phyloP scores from a whole-genome alignment of 2,329 filamentous ascomycete genomes.

The Colletotrichum kahawae region DNA sequence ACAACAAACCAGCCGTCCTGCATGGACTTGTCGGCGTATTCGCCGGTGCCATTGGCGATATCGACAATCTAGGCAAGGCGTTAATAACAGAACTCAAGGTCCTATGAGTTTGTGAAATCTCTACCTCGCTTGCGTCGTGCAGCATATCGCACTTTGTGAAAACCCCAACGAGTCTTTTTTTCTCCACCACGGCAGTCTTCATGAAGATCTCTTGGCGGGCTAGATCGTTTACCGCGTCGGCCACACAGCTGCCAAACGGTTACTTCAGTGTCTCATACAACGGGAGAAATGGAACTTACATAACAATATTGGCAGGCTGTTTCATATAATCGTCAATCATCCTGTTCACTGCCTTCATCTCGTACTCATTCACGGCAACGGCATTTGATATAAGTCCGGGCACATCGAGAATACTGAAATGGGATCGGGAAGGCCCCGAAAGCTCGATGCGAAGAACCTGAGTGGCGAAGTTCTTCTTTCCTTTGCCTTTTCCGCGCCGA shows the following conservation, averaged over 20 bases:
- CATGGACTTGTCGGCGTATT: background rate
- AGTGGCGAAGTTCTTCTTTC: slow-evolving; percentile 39
- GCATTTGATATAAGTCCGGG: slow-evolving; percentile 35
- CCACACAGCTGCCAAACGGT: slow-evolving; percentile 31
- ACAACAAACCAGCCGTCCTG: slow-evolving; percentile 41
- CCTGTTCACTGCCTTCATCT: slow-evolving; percentile 31
- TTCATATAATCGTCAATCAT: slow-evolving; percentile 42
- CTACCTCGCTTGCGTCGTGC: slow-evolving; percentile 23
- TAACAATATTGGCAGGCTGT: slow-evolving; percentile 39
- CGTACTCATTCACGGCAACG: slow-evolving; percentile 29
- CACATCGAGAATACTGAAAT: slow-evolving; percentile 43
- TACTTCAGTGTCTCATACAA: background rate
- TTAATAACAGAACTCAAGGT: background rate
- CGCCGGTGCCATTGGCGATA: slow-evolving; percentile 4
- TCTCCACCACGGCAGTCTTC: slow-evolving; percentile 32
- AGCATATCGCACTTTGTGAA: slow-evolving; percentile 42
- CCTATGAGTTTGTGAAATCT: background rate
- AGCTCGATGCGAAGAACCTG: slow-evolving; percentile 42
- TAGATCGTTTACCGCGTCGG: slow-evolving; percentile 35
- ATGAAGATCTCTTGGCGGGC: slow-evolving; percentile 33
- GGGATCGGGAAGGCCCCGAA: slow-evolving; percentile 37
- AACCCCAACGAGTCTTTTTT: slow-evolving; percentile 37
- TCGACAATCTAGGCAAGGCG: background rate
- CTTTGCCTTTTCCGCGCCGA: slow-evolving; percentile 19
- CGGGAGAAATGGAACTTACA: slow-evolving; percentile 29